Percentiles rank a stretch among this genome's conserved stretches.
Evolutionary conservation across 2,329 filamentous ascomycete genomes (phyloP).

Genomic region (Ambrosiella beaveri): DNA sequence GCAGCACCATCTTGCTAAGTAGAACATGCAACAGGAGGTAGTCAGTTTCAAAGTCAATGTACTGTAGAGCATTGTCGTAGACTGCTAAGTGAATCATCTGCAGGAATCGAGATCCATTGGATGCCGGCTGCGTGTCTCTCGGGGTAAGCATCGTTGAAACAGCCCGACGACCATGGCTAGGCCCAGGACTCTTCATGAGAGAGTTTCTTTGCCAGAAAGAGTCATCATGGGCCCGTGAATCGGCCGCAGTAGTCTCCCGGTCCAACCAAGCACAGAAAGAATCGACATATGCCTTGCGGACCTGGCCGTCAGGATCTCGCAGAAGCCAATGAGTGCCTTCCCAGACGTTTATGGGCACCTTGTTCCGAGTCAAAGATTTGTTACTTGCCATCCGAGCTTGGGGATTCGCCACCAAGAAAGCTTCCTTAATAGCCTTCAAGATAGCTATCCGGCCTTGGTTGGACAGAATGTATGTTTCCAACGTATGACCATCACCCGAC

Average conservation of each 20-base stretch:
- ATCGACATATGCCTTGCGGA: constrained; percentile 73
- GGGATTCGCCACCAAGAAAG: constrained; percentile 65
- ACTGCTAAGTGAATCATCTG: constrained; percentile 68
- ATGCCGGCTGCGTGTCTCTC: constrained; percentile 24
- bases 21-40: constrained; percentile 62
- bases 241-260: constrained; percentile 53
- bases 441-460: constrained; percentile 44
- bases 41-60: constrained; percentile 53
- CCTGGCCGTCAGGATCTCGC: constrained; percentile 57
- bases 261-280: constrained; percentile 71
- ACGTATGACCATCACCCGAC: constrained; percentile 25
- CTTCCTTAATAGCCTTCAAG: constrained; percentile 63
- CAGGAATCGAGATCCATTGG: constrained; percentile 40
- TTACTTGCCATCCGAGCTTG: constrained; percentile 40
- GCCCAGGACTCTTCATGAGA: constrained; percentile 21
- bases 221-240: constrained; percentile 46
- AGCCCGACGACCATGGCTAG: constrained; percentile 35
- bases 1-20: constrained; percentile 53
- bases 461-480: constrained; percentile 36
- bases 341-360: constrained; percentile 70
- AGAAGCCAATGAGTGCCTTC: constrained; percentile 93
- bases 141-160: constrained; percentile 49
- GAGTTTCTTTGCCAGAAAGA: constrained; percentile 28
- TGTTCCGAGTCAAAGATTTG: constrained; percentile 51
- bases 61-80: constrained; percentile 75